Conservation (phyloP, 176 grass and related monocot genomes). For the Musa troglodytarum region DNA sequence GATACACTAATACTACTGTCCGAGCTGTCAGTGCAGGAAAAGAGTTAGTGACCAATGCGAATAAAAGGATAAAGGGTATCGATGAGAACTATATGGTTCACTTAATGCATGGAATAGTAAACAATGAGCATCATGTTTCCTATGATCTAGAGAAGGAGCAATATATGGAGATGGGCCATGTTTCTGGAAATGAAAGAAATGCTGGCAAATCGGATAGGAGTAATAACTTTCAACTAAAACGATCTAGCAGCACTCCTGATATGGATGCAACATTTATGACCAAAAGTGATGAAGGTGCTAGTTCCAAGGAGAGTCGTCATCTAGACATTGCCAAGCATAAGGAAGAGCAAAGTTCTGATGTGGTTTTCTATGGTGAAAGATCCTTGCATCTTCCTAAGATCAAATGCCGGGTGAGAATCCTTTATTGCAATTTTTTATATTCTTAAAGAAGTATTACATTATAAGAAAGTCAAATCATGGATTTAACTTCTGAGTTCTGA, state of each 20-base stretch:
- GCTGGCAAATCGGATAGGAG: conserved; percentile 22
- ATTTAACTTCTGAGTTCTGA: not conserved
- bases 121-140: conserved; percentile 43
- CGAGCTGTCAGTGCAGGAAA: conserved; percentile 34
- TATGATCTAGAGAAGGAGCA: conserved; percentile 32
- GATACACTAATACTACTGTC: conserved; percentile 16
- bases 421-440: conserved; percentile 22
- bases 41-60: conserved; percentile 61
- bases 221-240: conserved; percentile 54
- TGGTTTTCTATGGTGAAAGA: conserved; percentile 41
- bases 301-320: conserved; percentile 19
- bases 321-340: conserved; percentile 39
- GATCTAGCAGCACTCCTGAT: conserved; percentile 84
- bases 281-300: conserved; percentile 38
- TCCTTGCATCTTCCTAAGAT: conserved; percentile 63
- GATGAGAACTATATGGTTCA: conserved; percentile 97
- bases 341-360: conserved; percentile 28
- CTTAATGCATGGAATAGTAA: conserved; percentile 60
- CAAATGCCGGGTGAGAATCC: conserved; percentile 79
- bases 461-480: conserved; percentile 2
- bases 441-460: conserved; percentile 20
- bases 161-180: conserved; percentile 24
- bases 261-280: conserved; percentile 46
- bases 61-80: conserved; percentile 58
- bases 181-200: conserved; percentile 34